These are phyloP conservation scores for Tulasnella calospora DNA, from an alignment of 768 basidiomycete species.

Conservation along the genomic window DNA sequence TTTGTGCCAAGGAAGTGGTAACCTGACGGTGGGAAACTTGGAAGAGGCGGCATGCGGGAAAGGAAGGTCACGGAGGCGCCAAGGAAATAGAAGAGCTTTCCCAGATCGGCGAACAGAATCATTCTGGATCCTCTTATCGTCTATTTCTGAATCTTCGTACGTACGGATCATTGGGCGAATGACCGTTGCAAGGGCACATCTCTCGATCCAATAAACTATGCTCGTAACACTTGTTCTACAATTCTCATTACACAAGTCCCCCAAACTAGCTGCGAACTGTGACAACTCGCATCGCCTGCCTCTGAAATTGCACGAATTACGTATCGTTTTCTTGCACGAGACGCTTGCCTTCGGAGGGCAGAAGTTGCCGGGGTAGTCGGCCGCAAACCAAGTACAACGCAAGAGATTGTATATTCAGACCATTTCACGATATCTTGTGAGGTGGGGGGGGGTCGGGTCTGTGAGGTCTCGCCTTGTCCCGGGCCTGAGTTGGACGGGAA, in stretches of 20 bases:
- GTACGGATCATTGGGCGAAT: too few species aligned
- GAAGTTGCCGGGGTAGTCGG: constrained; percentile 4
- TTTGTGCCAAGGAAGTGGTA: not conserved
- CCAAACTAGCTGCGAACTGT: not conserved
- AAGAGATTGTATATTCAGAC: too few species aligned
- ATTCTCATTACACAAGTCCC: too few species aligned
- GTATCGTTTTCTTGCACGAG: not conserved
- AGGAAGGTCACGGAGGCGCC: not conserved
- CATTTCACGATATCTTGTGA: too few species aligned
- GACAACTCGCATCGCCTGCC: not conserved
- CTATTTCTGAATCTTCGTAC: not conserved
- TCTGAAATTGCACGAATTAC: not conserved
- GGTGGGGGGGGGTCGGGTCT: too few species aligned
- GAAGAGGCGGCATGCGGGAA: not conserved
- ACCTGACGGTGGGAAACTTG: not conserved
- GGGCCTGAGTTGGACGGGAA: too few species aligned
- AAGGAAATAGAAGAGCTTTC: not conserved
- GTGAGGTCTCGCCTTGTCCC: too few species aligned
- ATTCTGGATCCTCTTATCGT: too few species aligned
- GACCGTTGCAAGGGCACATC: too few species aligned
- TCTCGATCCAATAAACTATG: too few species aligned
- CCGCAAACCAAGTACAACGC: too few species aligned
- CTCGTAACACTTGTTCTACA: too few species aligned
- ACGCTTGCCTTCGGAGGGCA: not conserved
- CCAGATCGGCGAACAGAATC: not conserved